Evolutionary conservation across 2,329 filamentous ascomycete species (phyloP).

Genomic region (Thelonectria rubi): DNA sequence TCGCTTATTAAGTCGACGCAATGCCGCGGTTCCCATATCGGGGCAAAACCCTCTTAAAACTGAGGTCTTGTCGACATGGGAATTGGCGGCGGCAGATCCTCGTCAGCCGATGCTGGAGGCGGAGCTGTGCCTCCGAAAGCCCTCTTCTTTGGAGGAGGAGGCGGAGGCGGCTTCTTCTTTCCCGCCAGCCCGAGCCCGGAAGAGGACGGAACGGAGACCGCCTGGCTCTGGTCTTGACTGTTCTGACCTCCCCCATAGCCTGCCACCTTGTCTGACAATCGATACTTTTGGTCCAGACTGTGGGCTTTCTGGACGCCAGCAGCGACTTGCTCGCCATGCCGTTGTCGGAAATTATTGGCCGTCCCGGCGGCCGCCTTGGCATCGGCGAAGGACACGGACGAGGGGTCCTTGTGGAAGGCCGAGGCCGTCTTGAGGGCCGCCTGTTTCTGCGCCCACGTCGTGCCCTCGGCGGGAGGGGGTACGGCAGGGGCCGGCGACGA

Average conservation of each 20-base stretch:
- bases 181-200: constrained; percentile 38
- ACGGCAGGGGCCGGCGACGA: background rate
- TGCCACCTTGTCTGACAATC: constrained; percentile 54
- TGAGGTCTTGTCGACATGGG: constrained; percentile 61
- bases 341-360: constrained; percentile 74
- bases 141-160: constrained; percentile 64
- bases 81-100: constrained; percentile 59
- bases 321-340: constrained; percentile 74
- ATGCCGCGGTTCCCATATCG: background rate
- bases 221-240: constrained; percentile 28
- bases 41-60: constrained; percentile 45
- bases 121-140: constrained; percentile 43
- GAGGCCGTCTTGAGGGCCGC: constrained; percentile 69
- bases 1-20: background rate
- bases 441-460: constrained; percentile 72
- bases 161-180: constrained; percentile 65
- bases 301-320: constrained; percentile 66
- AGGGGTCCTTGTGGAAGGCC: constrained; percentile 67
- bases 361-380: constrained; percentile 66
- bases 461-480: constrained; percentile 56
- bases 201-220: constrained; percentile 20
- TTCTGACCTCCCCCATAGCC: constrained; percentile 36
- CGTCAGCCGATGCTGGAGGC: constrained; percentile 33
- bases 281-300: constrained; percentile 69
- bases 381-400: constrained; percentile 68